Base-by-base conservation (phyloP, 371 early-diverging fungal species). In the Gilbertella persicaria region DNA sequence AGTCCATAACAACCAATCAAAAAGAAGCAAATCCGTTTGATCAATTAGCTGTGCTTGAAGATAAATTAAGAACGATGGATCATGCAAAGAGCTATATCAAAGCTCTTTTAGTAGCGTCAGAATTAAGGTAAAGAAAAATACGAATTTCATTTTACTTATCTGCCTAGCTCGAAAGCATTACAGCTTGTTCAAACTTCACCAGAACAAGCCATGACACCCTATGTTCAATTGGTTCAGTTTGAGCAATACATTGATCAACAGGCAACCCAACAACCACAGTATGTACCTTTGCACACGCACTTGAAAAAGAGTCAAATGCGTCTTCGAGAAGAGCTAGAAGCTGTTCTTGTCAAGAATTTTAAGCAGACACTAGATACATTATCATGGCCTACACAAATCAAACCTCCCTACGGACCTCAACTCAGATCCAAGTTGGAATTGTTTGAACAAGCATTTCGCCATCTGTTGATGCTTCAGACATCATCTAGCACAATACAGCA, bases 351-450 rank as follows among this genome's bases (percentile, higher is more conserved):
- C 53, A 62, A 66, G 44, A 74, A 78, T 21, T 80, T 81, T 48
- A 69, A 78, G 43, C 55, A 55, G 4, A 59, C 66, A 5, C 55
- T 83, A 41, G 71, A 78, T 19, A 58, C 52, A 1, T 44, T 83
- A n/a, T 66, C 68, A 7, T 83, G 84, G 84, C 84, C 84, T 9
- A 67, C 57, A 26, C 75, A 78, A 12, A 67, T 79, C 13, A 56
- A 66, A 23, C 69, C 80, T 1, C 74, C 76, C 7, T 75, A 69
- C 29, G 56, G 67, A 6, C 66, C 69, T 12, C 58, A 71, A 29
- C 38, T 78, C 0, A 61, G 58, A 29, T 45, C 66, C 8, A 70
- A 75, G 20, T 45, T 69, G 1, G 62, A 70, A 7, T 44, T 26
- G 0, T 80, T 84, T 56, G 74, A 80, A 44, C 20, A 58, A 4